phyloP scores from a whole-genome alignment of 805 yeast genomes.

The Yarrowia osloensis region DNA sequence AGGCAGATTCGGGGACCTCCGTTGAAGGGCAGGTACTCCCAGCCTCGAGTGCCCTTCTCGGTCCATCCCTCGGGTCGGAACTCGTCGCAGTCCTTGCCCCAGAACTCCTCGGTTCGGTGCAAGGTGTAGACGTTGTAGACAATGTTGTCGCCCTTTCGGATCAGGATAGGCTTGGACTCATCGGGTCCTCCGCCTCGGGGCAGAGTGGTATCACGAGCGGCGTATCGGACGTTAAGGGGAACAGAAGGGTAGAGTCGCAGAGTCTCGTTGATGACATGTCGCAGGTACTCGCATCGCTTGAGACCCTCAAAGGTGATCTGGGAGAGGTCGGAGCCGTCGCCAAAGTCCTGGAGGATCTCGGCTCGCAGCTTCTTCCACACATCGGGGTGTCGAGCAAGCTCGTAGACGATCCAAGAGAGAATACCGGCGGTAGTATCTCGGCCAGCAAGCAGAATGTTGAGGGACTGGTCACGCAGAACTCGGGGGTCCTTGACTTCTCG shows the following conservation, averaged over 20 bases:
- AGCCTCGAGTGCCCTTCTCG: slow-evolving; percentile 41
- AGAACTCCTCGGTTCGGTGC: slow-evolving; percentile 47
- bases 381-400: slow-evolving; percentile 47
- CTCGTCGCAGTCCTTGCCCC: slow-evolving; percentile 49
- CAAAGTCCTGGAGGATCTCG: slow-evolving; percentile 45
- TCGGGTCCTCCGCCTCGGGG: slow-evolving; percentile 56
- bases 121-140: slow-evolving; percentile 47
- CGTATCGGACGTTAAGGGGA: slow-evolving; percentile 51
- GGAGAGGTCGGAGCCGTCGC: slow-evolving; percentile 39
- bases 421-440: slow-evolving; percentile 58
- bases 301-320: slow-evolving; percentile 50
- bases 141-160: slow-evolving; percentile 49
- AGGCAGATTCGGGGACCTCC: slow-evolving; percentile 60
- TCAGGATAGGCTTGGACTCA: slow-evolving; percentile 44
- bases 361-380: slow-evolving; percentile 44
- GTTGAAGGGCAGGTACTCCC: slow-evolving; percentile 56
- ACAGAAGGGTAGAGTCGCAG: slow-evolving; percentile 56
- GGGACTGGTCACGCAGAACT: slow-evolving; percentile 52
- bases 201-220: slow-evolving; percentile 50
- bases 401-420: slow-evolving; percentile 49
- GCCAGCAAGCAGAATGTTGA: slow-evolving; percentile 56
- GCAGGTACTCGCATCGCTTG: slow-evolving; percentile 52
- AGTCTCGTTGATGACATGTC: slow-evolving; percentile 51
- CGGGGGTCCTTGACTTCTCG: slow-evolving; percentile 52
- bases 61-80: slow-evolving; percentile 55